phyloP scores from a whole-genome alignment of 2,329 filamentous ascomycete species.

The Corinectria fuckeliana region DNA sequence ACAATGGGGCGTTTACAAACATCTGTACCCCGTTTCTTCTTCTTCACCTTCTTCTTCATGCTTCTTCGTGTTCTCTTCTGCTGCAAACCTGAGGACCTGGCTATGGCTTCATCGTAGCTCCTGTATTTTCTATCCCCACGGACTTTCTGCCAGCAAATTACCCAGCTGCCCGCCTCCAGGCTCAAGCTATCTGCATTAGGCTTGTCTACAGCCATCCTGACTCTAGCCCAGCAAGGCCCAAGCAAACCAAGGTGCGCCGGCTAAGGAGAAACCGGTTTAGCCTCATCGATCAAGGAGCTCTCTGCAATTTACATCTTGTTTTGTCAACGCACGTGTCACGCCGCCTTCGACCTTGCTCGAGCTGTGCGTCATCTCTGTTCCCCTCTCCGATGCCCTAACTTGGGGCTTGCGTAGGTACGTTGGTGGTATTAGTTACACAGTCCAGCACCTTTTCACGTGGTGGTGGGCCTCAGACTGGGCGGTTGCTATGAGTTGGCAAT shows the following conservation, averaged over 20 bases:
- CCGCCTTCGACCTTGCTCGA: neutral
- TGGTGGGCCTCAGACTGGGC: conserved; percentile 9
- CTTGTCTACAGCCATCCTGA: conserved; percentile 31
- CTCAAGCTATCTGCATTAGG: conserved; percentile 9
- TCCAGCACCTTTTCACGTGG: neutral
- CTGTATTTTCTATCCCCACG: conserved; percentile 11
- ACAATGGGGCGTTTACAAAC: neutral
- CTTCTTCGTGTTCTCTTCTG: neutral
- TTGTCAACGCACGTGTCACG: too few relatives aligned
- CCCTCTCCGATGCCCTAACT: neutral
- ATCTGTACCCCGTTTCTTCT: neutral
- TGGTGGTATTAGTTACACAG: neutral
- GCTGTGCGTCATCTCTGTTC: too few relatives aligned
- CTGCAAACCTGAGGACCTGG: neutral
- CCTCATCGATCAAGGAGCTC: neutral
- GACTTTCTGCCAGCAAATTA: conserved; percentile 4
- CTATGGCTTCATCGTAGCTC: neutral
- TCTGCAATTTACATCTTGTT: too few relatives aligned
- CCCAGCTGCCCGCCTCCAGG: too few relatives aligned
- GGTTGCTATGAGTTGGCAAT: conserved; percentile 30
- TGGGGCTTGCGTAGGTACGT: too few relatives aligned
- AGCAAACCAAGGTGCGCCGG: too few relatives aligned
- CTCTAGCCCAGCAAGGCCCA: conserved; percentile 8
- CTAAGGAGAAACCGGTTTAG: too few relatives aligned
- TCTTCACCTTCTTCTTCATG: neutral